Percentiles rank a stretch among this genome's conserved stretches.
phyloP scores from a whole-genome alignment of 2,329 filamentous ascomycete species.

The Pseudopithomyces chartarum region DNA sequence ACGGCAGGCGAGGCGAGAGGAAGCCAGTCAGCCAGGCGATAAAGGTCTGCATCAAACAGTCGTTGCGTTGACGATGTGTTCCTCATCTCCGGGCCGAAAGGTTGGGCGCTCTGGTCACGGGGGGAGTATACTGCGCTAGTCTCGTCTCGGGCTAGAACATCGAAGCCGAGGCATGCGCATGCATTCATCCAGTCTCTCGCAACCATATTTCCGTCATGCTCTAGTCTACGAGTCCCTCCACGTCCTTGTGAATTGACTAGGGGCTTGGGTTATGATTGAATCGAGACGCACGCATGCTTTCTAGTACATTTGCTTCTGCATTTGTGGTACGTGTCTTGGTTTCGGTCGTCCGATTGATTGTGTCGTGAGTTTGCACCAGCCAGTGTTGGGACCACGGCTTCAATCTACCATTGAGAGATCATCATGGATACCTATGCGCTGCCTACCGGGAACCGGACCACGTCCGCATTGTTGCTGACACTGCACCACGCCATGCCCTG shows the following conservation, averaged over 20 bases:
- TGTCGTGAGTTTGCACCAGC: neutral
- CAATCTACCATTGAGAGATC: too few species aligned
- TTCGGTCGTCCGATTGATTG: neutral
- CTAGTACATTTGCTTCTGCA: neutral
- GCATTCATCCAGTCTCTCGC: neutral
- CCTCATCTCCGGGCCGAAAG: neutral
- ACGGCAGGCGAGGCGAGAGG: neutral
- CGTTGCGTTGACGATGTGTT: neutral
- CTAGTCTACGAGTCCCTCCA: neutral
- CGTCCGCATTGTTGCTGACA: too few species aligned
- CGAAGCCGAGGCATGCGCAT: neutral
- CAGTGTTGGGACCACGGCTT: too few species aligned
- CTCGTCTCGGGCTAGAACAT: neutral
- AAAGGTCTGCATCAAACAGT: neutral
- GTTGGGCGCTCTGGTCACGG: neutral
- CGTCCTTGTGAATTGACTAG: too few species aligned
- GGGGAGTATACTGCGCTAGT: neutral
- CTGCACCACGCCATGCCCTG: too few species aligned
- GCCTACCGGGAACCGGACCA: too few species aligned
- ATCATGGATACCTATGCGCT: too few species aligned
- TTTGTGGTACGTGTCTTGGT: neutral
- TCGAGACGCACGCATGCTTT: too few species aligned
- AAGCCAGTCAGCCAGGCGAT: neutral
- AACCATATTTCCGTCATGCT: too few species aligned
- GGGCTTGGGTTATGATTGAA: too few species aligned